Evolutionary conservation across 164 flowering plant genomes (phyloP), one percentile per base, ranked within the genome.

Genomic region (Annona cherimola): DNA sequence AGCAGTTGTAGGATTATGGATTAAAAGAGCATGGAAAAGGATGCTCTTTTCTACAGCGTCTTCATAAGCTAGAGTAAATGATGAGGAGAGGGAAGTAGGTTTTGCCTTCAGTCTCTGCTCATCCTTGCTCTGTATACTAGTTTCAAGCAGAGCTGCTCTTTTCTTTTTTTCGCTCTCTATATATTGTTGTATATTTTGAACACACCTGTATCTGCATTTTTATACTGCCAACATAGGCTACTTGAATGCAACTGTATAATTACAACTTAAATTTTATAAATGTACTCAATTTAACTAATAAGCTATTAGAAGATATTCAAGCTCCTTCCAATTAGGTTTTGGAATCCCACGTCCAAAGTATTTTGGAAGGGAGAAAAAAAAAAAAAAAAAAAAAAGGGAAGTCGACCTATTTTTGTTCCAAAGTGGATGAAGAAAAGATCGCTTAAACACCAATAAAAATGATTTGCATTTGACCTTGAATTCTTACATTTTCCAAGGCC

Each of bases 71-170:
- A 62, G 68, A 72, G 20, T 59, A 43, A 63, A 62, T 63, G n/a
- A 45, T 66, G 79, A 74, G 73, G 64, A 73, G 82, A 81, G 88
- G 77, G 87, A 84, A 86, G 89, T 82, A 83, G 87, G 85, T 79
- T 75, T 66, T 63, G 82, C 68, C 87, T 83, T 86, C 89, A 84
- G 89, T 79, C 87, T 84, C 82, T 77, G 79, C 81, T 81, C 73
- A 71, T 20, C 9, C 61, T 46, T 46, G 68, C 74, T 71, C 74
- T 46, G 68, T 45, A 41, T 64, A 64, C 45, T 41, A 64, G 5
- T 64, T 44, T 64, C 67, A 16, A 39, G 14, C 16, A 41, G 44
- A 64, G 12, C 12, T 39, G 9, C 67, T 16, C 41, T 64, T 39
- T 64, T 64, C 18, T 61, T 61, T 19, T 18, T n/a, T 54, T 59